Evolutionary conservation across 805 yeast species (phyloP).

Genomic region (Dipodascus geniculatus): DNA sequence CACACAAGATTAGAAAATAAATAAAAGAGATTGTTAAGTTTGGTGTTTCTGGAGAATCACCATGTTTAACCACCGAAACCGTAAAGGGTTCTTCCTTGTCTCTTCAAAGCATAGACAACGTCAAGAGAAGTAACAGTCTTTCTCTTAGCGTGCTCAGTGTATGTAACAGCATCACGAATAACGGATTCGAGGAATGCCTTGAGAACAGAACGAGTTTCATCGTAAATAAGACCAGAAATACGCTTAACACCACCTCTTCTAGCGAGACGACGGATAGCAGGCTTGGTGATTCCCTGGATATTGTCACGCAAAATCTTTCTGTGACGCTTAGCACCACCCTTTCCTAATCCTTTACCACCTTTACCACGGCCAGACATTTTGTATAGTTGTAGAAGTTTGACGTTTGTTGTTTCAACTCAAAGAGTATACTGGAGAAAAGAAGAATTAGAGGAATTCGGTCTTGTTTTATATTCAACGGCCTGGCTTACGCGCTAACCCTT

Average conservation of each 20-base stretch:
- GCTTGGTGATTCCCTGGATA: conserved; percentile 99
- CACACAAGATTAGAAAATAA: conserved; percentile 5
- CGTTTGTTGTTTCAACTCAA: background rate
- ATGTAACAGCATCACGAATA: conserved; percentile 97
- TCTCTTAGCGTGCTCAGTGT: conserved; percentile 99
- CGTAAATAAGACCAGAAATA: conserved; percentile 95
- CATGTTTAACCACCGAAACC: conserved; percentile 94
- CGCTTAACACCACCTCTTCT: conserved; percentile 99
- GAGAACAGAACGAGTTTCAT: conserved; percentile 94
- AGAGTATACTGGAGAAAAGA: background rate
- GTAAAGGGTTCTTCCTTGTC: conserved; percentile 99
- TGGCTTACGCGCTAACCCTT: background rate
- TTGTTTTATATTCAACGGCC: conserved; percentile 1
- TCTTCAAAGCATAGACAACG: conserved; percentile 97
- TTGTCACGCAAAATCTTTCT: conserved; percentile 98
- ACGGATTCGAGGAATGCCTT: conserved; percentile 93
- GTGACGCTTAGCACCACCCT: conserved; percentile 99
- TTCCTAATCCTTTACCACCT: conserved; percentile 99
- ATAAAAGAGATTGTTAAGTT: conserved; percentile 5
- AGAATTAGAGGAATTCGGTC: background rate
- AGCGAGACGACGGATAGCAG: conserved; percentile 98
- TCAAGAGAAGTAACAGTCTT: conserved; percentile 98
- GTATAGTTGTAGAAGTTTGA: conserved; percentile 4
- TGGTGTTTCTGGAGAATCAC: background rate
- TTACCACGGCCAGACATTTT: conserved; percentile 98